Conservation (phyloP, 2,329 filamentous ascomycete species). For the Thermomyces lanuginosus region DNA sequence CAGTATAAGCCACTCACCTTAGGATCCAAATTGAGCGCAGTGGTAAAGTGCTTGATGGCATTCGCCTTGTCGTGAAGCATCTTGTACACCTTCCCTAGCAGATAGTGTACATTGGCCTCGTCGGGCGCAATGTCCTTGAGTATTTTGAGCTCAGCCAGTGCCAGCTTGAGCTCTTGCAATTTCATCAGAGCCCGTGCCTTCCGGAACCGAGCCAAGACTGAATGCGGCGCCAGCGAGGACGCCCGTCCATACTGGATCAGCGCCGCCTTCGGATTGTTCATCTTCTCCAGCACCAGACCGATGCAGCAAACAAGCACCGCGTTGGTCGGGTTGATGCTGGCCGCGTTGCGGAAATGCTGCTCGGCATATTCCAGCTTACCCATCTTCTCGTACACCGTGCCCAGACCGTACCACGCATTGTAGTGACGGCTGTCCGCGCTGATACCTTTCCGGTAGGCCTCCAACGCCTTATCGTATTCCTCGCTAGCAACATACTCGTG, state of each 20-base stretch:
- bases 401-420: slow-evolving; percentile 93
- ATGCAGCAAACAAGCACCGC: slow-evolving; percentile 85
- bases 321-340: slow-evolving; percentile 83
- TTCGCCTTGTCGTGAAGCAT: slow-evolving; percentile 44
- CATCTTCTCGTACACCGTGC: slow-evolving; percentile 68
- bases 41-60: slow-evolving; percentile 88
- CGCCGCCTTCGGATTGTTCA: slow-evolving; percentile 64
- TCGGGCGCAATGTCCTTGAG: slow-evolving; percentile 84
- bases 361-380: slow-evolving; percentile 85
- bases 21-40: slow-evolving; percentile 85
- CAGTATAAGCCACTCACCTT: slow-evolving; percentile 57
- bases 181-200: slow-evolving; percentile 78
- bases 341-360: slow-evolving; percentile 76
- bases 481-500: slow-evolving; percentile 94
- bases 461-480: slow-evolving; percentile 87
- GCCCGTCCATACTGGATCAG: slow-evolving; percentile 69
- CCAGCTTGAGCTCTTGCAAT: slow-evolving; percentile 51
- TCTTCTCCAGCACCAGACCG: slow-evolving; percentile 74
- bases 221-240: slow-evolving; percentile 63
- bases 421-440: slow-evolving; percentile 79
- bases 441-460: slow-evolving; percentile 73
- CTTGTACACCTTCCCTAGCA: slow-evolving; percentile 56
- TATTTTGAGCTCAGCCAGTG: slow-evolving; percentile 68
- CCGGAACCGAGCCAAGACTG: slow-evolving; percentile 75
- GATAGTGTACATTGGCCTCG: slow-evolving; percentile 89